Conservation (phyloP, 768 basidiomycete species). For the Pleurotus eryngii region DNA sequence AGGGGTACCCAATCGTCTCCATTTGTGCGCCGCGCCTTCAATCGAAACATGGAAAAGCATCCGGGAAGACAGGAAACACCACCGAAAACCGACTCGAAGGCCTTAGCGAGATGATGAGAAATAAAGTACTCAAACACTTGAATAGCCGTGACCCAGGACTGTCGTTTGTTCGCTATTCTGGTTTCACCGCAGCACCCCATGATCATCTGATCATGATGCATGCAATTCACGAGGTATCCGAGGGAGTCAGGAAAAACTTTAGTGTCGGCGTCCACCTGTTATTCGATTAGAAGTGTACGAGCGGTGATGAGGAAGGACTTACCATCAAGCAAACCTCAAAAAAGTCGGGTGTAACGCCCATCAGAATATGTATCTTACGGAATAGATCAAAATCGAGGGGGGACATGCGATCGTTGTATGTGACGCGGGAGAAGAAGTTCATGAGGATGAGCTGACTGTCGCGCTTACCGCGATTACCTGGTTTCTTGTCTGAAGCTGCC, state of each 20-base stretch:
- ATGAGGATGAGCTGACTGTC: constrained; percentile 98
- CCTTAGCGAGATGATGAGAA: constrained; percentile 96
- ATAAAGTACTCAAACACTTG: constrained; percentile 99
- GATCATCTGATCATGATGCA: constrained; percentile 98
- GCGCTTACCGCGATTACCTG: constrained; percentile 97
- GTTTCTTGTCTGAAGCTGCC: constrained; percentile 81
- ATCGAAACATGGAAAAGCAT: constrained; percentile 99
- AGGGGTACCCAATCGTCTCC: constrained; percentile 98
- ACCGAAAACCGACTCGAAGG: constrained; percentile 98
- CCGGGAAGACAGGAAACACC: constrained; percentile 99
- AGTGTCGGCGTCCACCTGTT: constrained; percentile 96
- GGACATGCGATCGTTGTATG: constrained; percentile 98
- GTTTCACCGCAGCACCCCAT: constrained; percentile 99
- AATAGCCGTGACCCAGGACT: constrained; percentile 97
- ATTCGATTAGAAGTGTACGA: constrained; percentile 5
- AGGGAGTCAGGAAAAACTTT: constrained; percentile 92
- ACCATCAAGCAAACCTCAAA: constrained; percentile 99
- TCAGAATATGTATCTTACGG: constrained; percentile 91
- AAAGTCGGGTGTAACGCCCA: constrained; percentile 99
- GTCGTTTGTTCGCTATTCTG: constrained; percentile 95
- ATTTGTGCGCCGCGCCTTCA: constrained; percentile 84
- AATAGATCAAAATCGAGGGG: constrained; percentile 98
- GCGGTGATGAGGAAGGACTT: constrained; percentile 23
- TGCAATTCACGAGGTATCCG: constrained; percentile 90
- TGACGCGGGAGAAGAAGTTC: constrained; percentile 99